Percentiles rank a stretch among this genome's conserved stretches.
phyloP scores from a whole-genome alignment of 345 rosid species.

The Salix suchowensis region DNA sequence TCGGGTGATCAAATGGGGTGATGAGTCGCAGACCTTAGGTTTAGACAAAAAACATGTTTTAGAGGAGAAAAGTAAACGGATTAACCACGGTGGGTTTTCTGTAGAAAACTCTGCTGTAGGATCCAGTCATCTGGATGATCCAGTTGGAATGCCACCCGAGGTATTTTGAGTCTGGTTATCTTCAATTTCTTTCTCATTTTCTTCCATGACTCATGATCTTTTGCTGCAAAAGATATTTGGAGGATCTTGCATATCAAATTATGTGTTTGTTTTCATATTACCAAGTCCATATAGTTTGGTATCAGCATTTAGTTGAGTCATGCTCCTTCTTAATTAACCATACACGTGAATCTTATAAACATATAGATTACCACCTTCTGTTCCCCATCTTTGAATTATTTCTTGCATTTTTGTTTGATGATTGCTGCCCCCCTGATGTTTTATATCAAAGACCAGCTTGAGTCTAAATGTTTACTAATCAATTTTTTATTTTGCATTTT shows the following conservation, averaged over 20 bases:
- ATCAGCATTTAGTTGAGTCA: not conserved
- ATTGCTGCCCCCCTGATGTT: not conserved
- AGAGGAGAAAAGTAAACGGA: constrained; percentile 33
- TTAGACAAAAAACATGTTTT: constrained; percentile 33
- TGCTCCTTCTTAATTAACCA: not conserved
- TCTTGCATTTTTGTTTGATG: not conserved
- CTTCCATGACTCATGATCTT: constrained; percentile 4
- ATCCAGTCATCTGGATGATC: constrained; percentile 46
- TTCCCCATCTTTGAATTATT: not conserved
- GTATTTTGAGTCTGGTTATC: constrained; percentile 33
- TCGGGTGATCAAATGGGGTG: constrained; percentile 37
- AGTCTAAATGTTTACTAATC: not conserved
- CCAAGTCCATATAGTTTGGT: not conserved
- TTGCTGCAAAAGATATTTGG: not conserved
- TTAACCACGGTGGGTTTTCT: constrained; percentile 30
- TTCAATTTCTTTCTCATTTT: constrained; percentile 4
- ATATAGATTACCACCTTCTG: not conserved
- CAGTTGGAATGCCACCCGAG: constrained; percentile 89
- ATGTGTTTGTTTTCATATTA: not conserved
- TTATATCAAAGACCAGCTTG: not conserved
- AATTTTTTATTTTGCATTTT: not conserved
- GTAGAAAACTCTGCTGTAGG: constrained; percentile 26
- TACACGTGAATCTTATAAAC: not conserved
- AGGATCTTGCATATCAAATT: not conserved
- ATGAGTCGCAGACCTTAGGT: constrained; percentile 33